A percentile compares a stretch with the other conserved stretches of the same genome.
Conservation (phyloP, 2,329 filamentous ascomycete genomes). For the Claviceps purpurea region DNA sequence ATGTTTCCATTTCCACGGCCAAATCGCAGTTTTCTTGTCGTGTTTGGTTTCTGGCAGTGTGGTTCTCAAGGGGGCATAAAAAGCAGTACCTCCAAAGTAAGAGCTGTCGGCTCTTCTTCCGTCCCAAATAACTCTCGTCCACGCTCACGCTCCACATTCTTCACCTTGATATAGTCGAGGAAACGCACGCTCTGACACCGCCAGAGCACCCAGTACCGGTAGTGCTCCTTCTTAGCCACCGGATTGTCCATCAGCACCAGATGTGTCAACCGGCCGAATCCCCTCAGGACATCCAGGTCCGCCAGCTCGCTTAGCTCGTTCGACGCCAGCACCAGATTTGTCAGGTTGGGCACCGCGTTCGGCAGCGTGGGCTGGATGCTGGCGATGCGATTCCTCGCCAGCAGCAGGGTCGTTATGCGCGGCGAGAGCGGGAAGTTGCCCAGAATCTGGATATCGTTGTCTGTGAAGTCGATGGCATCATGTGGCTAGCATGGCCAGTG, state of each 20-base stretch:
- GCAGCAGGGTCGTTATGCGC: slow-evolving; percentile 72
- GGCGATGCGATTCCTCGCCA: slow-evolving; percentile 78
- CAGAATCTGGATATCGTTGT: slow-evolving; percentile 86
- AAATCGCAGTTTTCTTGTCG: not conserved
- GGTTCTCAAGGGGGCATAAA: not conserved
- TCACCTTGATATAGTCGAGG: slow-evolving; percentile 86
- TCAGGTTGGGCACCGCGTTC: slow-evolving; percentile 67
- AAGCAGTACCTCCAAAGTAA: slow-evolving; percentile 52
- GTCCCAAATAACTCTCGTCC: slow-evolving; percentile 78
- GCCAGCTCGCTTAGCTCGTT: slow-evolving; percentile 77
- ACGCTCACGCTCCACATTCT: slow-evolving; percentile 64
- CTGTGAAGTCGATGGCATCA: slow-evolving; percentile 95
- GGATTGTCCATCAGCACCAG: slow-evolving; percentile 77
- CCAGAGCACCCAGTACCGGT: slow-evolving; percentile 86
- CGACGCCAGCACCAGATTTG: slow-evolving; percentile 66
- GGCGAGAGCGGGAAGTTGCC: slow-evolving; percentile 89
- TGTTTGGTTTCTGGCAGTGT: not conserved
- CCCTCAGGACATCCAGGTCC: slow-evolving; percentile 69
- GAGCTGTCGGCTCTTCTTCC: slow-evolving; percentile 58
- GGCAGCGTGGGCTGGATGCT: slow-evolving; percentile 66
- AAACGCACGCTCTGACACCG: slow-evolving; percentile 74
- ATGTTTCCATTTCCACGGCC: too few species aligned
- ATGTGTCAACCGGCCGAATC: slow-evolving; percentile 60
- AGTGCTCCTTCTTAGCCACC: slow-evolving; percentile 86
- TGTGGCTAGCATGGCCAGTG: slow-evolving; percentile 48